Conservation (phyloP, 768 basidiomycete genomes). For the Fistulinella prunicolor region DNA sequence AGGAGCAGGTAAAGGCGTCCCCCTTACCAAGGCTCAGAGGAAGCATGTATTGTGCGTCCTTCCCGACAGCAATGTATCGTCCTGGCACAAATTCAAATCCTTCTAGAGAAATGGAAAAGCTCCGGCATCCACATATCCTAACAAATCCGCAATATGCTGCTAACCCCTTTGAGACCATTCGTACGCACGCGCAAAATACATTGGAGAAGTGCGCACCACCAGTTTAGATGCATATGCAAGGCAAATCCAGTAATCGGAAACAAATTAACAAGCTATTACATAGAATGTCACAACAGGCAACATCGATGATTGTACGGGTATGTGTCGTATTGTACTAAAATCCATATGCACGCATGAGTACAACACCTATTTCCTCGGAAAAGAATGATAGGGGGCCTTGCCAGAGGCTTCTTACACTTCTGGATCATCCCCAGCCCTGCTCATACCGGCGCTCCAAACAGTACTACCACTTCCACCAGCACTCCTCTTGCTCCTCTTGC, state of each 20-base stretch:
- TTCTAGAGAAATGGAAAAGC: constrained; percentile 59
- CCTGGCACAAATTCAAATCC: not conserved
- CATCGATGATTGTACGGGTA: constrained; percentile 20
- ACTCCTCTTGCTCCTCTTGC: constrained; percentile 47
- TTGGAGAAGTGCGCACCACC: constrained; percentile 49
- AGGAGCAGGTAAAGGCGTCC: constrained; percentile 57
- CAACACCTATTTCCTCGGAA: constrained; percentile 6
- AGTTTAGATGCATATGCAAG: not conserved
- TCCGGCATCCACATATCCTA: constrained; percentile 68
- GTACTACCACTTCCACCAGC: constrained; percentile 71
- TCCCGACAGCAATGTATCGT: not conserved
- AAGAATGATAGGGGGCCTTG: not conserved
- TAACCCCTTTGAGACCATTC: constrained; percentile 76
- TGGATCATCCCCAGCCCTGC: constrained; percentile 50
- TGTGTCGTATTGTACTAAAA: constrained; percentile 21
- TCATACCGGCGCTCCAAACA: constrained; percentile 86
- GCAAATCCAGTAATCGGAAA: not conserved
- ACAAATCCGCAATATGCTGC: constrained; percentile 60
- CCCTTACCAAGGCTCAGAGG: constrained; percentile 63
- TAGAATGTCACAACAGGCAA: constrained; percentile 16
- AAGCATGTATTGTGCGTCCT: constrained; percentile 64
- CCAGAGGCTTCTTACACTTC: constrained; percentile 27
- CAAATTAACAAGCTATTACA: constrained; percentile 24
- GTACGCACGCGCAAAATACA: constrained; percentile 77
- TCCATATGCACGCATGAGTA: constrained; percentile 16